Evolutionary conservation across 169 alveolate genomes (phyloP).

Genomic region (Theileria parva): DNA sequence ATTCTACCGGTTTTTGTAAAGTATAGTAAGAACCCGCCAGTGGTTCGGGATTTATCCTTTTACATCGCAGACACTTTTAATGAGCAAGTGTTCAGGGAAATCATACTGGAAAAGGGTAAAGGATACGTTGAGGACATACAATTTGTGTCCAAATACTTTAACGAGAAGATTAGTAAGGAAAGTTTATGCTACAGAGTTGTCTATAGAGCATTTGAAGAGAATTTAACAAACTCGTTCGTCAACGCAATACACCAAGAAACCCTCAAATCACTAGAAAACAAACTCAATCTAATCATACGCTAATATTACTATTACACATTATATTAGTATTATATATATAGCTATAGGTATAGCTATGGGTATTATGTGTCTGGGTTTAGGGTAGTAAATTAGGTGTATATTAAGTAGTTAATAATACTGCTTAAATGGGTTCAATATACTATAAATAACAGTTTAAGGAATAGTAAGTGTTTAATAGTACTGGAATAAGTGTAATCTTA

Average conservation of each 20-base stretch:
- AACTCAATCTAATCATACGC: conserved; percentile 29
- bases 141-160: conserved; percentile 26
- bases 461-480: too few relatives aligned
- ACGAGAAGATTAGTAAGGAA: conserved; percentile 22
- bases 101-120: conserved; percentile 29
- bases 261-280: background rate
- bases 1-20: conserved; percentile 59
- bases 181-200: conserved; percentile 73
- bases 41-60: conserved; percentile 72
- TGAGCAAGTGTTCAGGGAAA: conserved; percentile 14
- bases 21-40: conserved; percentile 75
- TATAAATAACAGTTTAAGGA: too few relatives aligned
- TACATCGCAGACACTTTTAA: conserved; percentile 52
- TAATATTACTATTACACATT: background rate
- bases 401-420: too few relatives aligned
- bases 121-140: conserved; percentile 53
- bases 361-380: too few relatives aligned
- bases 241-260: conserved; percentile 63
- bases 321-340: too few relatives aligned
- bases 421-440: too few relatives aligned
- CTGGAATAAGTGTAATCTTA: too few relatives aligned
- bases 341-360: too few relatives aligned
- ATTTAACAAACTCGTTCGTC: conserved; percentile 71
- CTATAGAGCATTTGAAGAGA: conserved; percentile 72
- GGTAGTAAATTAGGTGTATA: too few relatives aligned